phyloP scores from a whole-genome alignment of 1,284 basidiomycete species.

The Bjerkandera adusta region DNA sequence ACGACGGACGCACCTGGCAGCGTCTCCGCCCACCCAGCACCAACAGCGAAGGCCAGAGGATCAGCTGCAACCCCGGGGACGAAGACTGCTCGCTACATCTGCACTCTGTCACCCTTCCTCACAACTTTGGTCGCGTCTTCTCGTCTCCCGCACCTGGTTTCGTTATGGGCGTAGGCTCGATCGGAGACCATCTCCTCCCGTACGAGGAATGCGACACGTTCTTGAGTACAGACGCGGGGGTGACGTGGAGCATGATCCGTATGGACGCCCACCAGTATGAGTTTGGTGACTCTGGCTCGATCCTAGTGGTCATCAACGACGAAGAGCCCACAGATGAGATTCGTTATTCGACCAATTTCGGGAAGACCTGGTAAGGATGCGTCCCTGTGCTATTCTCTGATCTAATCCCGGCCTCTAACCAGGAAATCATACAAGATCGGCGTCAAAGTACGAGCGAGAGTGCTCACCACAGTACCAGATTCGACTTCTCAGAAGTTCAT shows the following conservation, averaged over 20 bases:
- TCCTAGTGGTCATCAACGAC: slow-evolving; percentile 86
- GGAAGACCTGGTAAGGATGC: slow-evolving; percentile 82
- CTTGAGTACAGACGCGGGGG: slow-evolving; percentile 86
- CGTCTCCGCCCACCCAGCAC: slow-evolving; percentile 62
- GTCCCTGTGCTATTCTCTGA: slow-evolving; percentile 24
- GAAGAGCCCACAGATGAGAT: slow-evolving; percentile 78
- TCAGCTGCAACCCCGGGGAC: slow-evolving; percentile 63
- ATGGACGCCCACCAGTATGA: slow-evolving; percentile 90
- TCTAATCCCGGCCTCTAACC: slow-evolving; percentile 3
- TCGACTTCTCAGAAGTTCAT: slow-evolving; percentile 94
- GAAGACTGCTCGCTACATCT: slow-evolving; percentile 83
- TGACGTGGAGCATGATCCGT: slow-evolving; percentile 81
- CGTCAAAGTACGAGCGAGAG: slow-evolving; percentile 70
- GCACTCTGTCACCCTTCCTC: slow-evolving; percentile 87
- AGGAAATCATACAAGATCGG: slow-evolving; percentile 77
- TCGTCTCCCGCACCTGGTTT: slow-evolving; percentile 93
- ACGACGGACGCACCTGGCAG: slow-evolving; percentile 88
- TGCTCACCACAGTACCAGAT: slow-evolving; percentile 85
- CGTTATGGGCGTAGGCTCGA: slow-evolving; percentile 92
- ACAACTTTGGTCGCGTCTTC: slow-evolving; percentile 93
- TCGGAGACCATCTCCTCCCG: slow-evolving; percentile 68
- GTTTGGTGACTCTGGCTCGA: slow-evolving; percentile 88
- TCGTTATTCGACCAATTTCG: slow-evolving; percentile 85
- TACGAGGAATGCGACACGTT: slow-evolving; percentile 96
- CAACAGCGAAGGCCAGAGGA: slow-evolving; percentile 59